Percentiles rank a stretch among this genome's conserved stretches.
Conservation (phyloP, 2,329 filamentous ascomycete species). For the Celoporthe dispersa region DNA sequence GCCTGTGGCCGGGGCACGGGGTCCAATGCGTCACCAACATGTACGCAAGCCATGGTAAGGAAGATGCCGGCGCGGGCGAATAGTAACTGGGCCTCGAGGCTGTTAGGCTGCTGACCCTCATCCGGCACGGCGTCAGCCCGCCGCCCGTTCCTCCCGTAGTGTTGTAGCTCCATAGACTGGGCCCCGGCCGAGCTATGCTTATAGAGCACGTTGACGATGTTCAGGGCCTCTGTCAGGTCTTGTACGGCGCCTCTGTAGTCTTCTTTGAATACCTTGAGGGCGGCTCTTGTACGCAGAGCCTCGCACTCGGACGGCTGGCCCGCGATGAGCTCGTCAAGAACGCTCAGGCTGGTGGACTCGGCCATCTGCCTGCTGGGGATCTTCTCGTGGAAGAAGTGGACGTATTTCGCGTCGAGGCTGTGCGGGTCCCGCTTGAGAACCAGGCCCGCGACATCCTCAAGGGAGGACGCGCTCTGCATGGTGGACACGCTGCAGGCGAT, state of each 20-base stretch:
- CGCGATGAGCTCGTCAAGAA: slow-evolving; percentile 70
- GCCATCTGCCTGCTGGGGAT: slow-evolving; percentile 76
- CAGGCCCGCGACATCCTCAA: slow-evolving; percentile 75
- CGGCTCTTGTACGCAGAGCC: slow-evolving; percentile 72
- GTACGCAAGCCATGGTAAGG: slow-evolving; percentile 70
- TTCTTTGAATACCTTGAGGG: slow-evolving; percentile 75
- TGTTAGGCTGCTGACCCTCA: slow-evolving; percentile 68
- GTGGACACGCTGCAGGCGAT: slow-evolving; percentile 81
- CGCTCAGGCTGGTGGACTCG: slow-evolving; percentile 69
- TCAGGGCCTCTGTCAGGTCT: slow-evolving; percentile 72
- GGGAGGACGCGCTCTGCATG: slow-evolving; percentile 78
- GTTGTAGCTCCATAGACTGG: slow-evolving; percentile 55
- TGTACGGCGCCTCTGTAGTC: slow-evolving; percentile 71
- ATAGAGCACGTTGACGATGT: slow-evolving; percentile 55
- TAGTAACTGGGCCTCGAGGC: slow-evolving; percentile 73
- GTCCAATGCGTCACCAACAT: slow-evolving; percentile 57
- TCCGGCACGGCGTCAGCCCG: slow-evolving; percentile 43
- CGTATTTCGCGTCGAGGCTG: slow-evolving; percentile 78
- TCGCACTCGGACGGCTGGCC: slow-evolving; percentile 67
- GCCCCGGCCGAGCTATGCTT: slow-evolving; percentile 52
- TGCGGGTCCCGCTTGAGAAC: slow-evolving; percentile 72
- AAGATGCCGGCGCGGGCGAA: slow-evolving; percentile 78
- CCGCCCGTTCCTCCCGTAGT: slow-evolving; percentile 35
- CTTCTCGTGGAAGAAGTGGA: slow-evolving; percentile 94
- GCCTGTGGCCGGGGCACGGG: slow-evolving; percentile 9